A percentile compares a stretch with the other conserved stretches of the same genome.
phyloP scores from a whole-genome alignment of 345 rosid genomes.

The Brassica carinata region DNA sequence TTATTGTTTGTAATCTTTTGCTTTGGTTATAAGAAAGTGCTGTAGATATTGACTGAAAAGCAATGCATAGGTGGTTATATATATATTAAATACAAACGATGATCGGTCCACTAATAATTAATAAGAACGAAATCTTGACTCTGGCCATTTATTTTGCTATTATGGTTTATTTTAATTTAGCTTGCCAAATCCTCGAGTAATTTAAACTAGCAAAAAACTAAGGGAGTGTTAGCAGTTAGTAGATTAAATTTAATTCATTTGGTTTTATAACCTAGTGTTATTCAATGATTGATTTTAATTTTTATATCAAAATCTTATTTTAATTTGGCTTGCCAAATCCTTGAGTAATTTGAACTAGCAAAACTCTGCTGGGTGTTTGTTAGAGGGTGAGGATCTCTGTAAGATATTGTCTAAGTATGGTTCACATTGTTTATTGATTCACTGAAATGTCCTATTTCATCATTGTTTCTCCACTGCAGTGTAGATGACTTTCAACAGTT shows the following conservation, averaged over 20 bases:
- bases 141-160: neutral
- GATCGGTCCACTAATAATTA: neutral
- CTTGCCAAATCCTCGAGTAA: neutral
- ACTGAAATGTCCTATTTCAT: neutral
- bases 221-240: no score
- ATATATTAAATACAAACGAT: neutral
- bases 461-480: neutral
- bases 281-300: no score
- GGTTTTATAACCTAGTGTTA: no score
- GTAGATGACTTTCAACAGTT: neutral
- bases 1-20: neutral
- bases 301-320: no score
- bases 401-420: conserved; percentile 77
- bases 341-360: conserved; percentile 12
- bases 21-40: neutral
- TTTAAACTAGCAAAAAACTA: neutral
- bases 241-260: no score
- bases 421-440: neutral
- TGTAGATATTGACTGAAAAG: neutral
- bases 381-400: conserved; percentile 89
- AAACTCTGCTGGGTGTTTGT: conserved; percentile 81
- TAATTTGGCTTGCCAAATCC: neutral
- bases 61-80: neutral
- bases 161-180: neutral
- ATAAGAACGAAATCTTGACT: neutral